Evolutionary conservation across 306 rosid species (phyloP), one percentile per base, ranked within the genome.

Genomic region (Corylus heterophylla): DNA sequence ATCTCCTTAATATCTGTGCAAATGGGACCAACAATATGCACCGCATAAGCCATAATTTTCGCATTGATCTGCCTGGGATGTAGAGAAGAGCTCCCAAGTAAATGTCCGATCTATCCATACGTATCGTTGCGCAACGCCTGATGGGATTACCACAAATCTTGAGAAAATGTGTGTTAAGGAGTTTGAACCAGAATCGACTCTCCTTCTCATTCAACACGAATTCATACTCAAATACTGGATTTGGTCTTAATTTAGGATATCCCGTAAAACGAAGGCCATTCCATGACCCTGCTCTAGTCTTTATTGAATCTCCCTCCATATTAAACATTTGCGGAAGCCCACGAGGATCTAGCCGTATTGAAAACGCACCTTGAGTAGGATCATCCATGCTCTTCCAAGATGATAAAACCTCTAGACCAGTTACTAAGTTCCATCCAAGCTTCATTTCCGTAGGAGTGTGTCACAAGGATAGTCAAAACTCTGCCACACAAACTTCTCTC

Each of bases 391-490:
- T 80, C 79, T 61, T 86, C 92, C 92, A 86, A 0, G 92, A 54
- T 8, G 89, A 81, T 9, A 82, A 1, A 2, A 27, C 7, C 2
- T 87, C 74, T 0, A 71, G 47, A 29, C 86, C 82, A 0, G 52
- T 84, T 51, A 79, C 52, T 8, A 82, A 74, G 78, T 87, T 75
- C 80, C 80, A 49, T 37, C 91, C 90, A 5, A 85, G 0, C 75
- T 87, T 90, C 95, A 89, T 89, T 25, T 72, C 82, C 4, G 83
- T 54, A 89, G 75, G 5, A 77, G 13, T 25, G 91, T 85, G 58
- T 89, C 90, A 17, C 85, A 76, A 17, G 92, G 95, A 71, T 90
- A 71, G 16, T 90, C 91, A 58, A 87, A 88, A 75, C 94, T 85
- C 54, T 87, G 88, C 88, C 86, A 89, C 29, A 82, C 5, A 42